Evolutionary conservation across 768 basidiomycete genomes (phyloP).

Genomic region (Boletus huronensis): DNA sequence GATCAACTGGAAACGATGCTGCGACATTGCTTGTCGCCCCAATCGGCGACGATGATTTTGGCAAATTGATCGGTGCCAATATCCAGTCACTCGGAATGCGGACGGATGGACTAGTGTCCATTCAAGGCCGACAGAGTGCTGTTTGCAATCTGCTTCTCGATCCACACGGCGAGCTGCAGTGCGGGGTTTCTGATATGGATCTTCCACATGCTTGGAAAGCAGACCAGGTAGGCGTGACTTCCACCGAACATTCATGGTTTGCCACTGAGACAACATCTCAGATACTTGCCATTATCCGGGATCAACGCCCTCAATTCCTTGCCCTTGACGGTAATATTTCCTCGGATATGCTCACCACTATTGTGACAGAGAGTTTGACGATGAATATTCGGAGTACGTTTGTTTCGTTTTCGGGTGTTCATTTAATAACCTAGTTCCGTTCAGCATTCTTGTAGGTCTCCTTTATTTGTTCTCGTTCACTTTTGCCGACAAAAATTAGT

Average conservation of each 20-base stretch:
- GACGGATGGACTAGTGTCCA: slow-evolving; percentile 67
- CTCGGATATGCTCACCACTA: slow-evolving; percentile 43
- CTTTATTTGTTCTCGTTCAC: background rate
- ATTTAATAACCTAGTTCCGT: slow-evolving; percentile 3
- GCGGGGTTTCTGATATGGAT: slow-evolving; percentile 93
- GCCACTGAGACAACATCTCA: slow-evolving; percentile 23
- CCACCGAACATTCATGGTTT: background rate
- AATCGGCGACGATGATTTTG: slow-evolving; percentile 76
- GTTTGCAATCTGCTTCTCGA: slow-evolving; percentile 88
- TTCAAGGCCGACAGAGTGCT: slow-evolving; percentile 51
- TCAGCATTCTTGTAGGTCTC: slow-evolving; percentile 72
- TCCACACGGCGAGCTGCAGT: slow-evolving; percentile 60
- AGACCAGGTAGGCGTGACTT: slow-evolving; percentile 37
- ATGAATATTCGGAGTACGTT: slow-evolving; percentile 52
- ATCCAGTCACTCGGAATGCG: slow-evolving; percentile 68
- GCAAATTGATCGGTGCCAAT: slow-evolving; percentile 57
- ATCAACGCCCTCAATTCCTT: slow-evolving; percentile 53
- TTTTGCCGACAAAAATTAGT: slow-evolving; percentile 37
- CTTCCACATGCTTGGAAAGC: slow-evolving; percentile 50
- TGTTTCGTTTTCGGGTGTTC: background rate
- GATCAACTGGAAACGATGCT: slow-evolving; percentile 21
- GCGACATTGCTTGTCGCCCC: slow-evolving; percentile 68
- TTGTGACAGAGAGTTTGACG: slow-evolving; percentile 52
- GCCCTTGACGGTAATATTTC: slow-evolving; percentile 78
- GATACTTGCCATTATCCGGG: slow-evolving; percentile 49